Evolutionary conservation across 352 stramenopile species (phyloP), one percentile per base, ranked within the genome.

Genomic region (Phytophthora tentaculata): DNA sequence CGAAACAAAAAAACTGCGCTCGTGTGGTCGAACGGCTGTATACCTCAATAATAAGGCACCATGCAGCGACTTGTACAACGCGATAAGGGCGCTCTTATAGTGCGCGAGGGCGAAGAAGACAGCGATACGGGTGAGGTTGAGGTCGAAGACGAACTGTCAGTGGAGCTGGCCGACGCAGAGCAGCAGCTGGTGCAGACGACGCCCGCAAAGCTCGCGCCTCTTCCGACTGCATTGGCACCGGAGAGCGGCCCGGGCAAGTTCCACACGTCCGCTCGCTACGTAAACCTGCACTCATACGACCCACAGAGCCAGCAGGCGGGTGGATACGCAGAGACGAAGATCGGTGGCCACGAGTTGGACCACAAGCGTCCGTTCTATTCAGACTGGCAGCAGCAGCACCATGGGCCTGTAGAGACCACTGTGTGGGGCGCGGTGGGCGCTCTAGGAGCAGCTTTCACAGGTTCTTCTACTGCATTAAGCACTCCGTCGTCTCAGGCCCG

Each of bases 311-410:
- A 68, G 16, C 23, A 57, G 16, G 44, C 64, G 2, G 59, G 37
- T 4, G 66, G 69, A 20, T 91, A 80, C 63, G 67, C 78, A 17
- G 87, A 95, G 64, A 85, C 87, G 0, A 95, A 95, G 67, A 95
- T 93, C 45, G 86, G 84, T 41, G 84, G 84, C 20, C 84, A 92
- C 54, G 48, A 51, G 13, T 60, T 91, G 32, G 84, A 92, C 74
- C 77, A 92, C 65, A 77, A 77, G 41, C 80, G 77, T 22, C 69
- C 79, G 44, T 72, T 88, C 45, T 37, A 56, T 29, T 56, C 52
- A n/a, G 56, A 66, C 45, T 80, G 72, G 68, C 63, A 58, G 17
- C 55, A 63, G 20, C 59, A 62, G 44, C 51, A 79, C 13, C 73
- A 71, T 52, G 60, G 61, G 3, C 79, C 71, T 1, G 32, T 84